Conservation (phyloP, 2,329 filamentous ascomycete species). For the Aureobasidium leucospermi region DNA sequence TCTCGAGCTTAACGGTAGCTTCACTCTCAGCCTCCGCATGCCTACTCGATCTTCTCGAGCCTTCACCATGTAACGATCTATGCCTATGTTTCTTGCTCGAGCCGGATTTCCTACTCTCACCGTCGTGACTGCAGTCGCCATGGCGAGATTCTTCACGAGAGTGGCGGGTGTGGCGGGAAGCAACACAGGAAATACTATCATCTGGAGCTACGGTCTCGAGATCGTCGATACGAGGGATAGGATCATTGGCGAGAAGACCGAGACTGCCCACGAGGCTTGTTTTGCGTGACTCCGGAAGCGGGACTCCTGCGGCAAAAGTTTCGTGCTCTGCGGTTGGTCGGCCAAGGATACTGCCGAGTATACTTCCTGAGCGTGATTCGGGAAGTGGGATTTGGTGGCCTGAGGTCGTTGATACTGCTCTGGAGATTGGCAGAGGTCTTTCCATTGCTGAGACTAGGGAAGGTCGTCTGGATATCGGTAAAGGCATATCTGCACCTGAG, state of each 20-base stretch:
- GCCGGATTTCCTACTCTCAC: slow-evolving; percentile 12
- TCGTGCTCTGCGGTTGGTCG: background rate
- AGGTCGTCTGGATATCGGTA: slow-evolving; percentile 14
- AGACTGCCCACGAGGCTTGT: slow-evolving; percentile 13
- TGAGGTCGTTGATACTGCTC: slow-evolving; percentile 15
- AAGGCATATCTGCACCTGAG: slow-evolving; percentile 17
- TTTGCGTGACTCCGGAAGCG: slow-evolving; percentile 20
- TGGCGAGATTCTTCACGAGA: background rate
- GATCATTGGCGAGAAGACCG: background rate
- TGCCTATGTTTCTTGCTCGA: slow-evolving; percentile 11
- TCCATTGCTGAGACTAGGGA: slow-evolving; percentile 14
- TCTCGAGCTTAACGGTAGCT: slow-evolving; percentile 22
- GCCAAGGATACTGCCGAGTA: background rate
- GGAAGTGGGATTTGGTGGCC: slow-evolving; percentile 16
- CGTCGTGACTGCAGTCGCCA: slow-evolving; percentile 2
- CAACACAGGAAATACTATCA: slow-evolving; percentile 41
- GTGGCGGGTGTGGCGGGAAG: background rate
- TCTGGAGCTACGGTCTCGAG: slow-evolving; percentile 40
- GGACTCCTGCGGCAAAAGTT: slow-evolving; percentile 5
- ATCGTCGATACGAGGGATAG: slow-evolving; percentile 25
- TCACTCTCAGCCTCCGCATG: slow-evolving; percentile 20
- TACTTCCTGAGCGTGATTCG: slow-evolving; percentile 5
- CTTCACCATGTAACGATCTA: slow-evolving; percentile 17
- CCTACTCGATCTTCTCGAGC: slow-evolving; percentile 16
- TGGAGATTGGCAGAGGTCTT: background rate